phyloP scores from a whole-genome alignment of 2,329 filamentous ascomycete genomes.

The Alternaria incomplexa region DNA sequence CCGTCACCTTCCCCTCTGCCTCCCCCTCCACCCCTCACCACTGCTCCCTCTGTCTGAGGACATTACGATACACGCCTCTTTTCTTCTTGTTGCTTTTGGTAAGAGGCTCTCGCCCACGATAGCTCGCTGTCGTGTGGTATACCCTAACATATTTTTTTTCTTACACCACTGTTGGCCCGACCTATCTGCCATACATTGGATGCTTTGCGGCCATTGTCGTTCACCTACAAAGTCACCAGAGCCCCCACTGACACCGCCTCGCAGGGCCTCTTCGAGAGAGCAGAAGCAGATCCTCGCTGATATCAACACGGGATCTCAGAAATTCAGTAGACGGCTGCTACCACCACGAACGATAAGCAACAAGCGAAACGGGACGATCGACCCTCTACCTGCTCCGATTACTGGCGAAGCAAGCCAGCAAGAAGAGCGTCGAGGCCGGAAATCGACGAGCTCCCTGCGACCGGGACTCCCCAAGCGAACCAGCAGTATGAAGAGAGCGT shows the following conservation, averaged over 20 bases:
- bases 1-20: conserved; percentile 12
- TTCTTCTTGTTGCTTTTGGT: conserved; percentile 12
- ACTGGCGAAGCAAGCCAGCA: conserved; percentile 31
- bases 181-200: background rate
- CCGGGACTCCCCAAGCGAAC: conserved; percentile 46
- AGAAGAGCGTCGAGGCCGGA: conserved; percentile 42
- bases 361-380: conserved; percentile 30
- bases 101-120: conserved; percentile 3
- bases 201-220: conserved; percentile 9
- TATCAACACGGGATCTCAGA: conserved; percentile 47
- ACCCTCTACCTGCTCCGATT: conserved; percentile 37
- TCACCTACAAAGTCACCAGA: background rate
- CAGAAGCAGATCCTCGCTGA: conserved; percentile 50
- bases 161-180: background rate
- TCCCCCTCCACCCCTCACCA: conserved; percentile 10
- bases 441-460: conserved; percentile 37
- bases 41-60: conserved; percentile 1
- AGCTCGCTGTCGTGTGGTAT: background rate
- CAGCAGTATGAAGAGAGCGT: conserved; percentile 49
- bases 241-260: conserved; percentile 13
- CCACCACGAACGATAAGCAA: conserved; percentile 27
- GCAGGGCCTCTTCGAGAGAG: conserved; percentile 43
- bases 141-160: conserved; percentile 2
- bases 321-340: conserved; percentile 42
- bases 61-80: background rate